Base-by-base conservation (phyloP, 331 rosid genomes). In the Telfairia occidentalis region DNA sequence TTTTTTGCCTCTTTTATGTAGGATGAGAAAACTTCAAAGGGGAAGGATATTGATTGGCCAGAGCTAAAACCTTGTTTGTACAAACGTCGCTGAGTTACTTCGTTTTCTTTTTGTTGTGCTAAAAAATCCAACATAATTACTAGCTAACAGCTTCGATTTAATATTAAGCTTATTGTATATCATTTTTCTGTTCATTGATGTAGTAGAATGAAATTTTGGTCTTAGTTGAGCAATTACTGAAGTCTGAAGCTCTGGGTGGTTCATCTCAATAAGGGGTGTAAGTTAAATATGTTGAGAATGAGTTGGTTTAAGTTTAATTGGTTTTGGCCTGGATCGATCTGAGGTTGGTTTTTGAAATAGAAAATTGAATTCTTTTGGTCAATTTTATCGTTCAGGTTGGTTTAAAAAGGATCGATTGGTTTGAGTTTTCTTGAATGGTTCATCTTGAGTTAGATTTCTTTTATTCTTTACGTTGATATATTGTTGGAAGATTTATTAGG, bases 31-130 rank as follows among this genome's bases (percentile, higher is more conserved):
- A 85, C 15, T 63, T 85, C 80, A 5, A 73, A 81, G 77, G 70
- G 66, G 82, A 83, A 85, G 82, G 91, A 86, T 24, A 83, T 88
- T 42, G 89, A 88, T 45, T 94, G 98, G 98, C 96, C 98, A 4
- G 79, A 79, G 75, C 85, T 94, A 76, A 94, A 94, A 82, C 96
- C 98, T 65, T 94, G 98, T 82, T 19, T 94, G 83, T 94, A 94
- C 77, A 94, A 94, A 92, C 96, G 98, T 21, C 88, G 98, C 9
- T 93, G 83, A 88, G 82, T 73, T 23, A 45, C 23, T 30, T 3
- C n/a, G 0, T 19, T 16, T n/a, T 2, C 0, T 9, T 23, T 52
- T 19, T 9, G 32, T 53, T 45, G 1, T 24, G 63, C 34, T 54
- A 54, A 65, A 34, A 30, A 5, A 13, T 43, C 15, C 18, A 5